phyloP scores from a whole-genome alignment of 352 stramenopile species.

The Phytopythium mirpurense region DNA sequence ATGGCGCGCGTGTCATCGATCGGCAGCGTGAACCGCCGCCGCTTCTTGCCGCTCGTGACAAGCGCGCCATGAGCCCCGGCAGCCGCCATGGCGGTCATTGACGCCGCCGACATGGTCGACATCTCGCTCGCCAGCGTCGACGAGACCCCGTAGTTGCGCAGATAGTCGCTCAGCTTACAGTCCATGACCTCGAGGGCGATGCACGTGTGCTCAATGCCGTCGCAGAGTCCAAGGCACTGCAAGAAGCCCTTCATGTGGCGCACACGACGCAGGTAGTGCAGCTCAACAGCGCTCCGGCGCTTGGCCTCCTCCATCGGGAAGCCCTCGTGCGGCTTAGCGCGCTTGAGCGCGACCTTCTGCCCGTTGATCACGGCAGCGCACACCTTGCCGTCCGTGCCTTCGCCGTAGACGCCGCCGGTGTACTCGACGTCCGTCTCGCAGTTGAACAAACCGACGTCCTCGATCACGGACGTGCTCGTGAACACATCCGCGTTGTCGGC shows the following conservation, averaged over 20 bases:
- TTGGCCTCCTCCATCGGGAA: constrained; percentile 78
- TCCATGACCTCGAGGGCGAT: constrained; percentile 87
- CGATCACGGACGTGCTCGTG: constrained; percentile 77
- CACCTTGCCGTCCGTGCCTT: constrained; percentile 83
- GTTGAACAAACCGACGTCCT: constrained; percentile 83
- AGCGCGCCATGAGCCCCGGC: background rate
- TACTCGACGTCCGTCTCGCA: constrained; percentile 78
- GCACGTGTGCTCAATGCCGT: constrained; percentile 81
- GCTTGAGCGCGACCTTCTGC: constrained; percentile 81
- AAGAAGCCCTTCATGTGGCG: constrained; percentile 73
- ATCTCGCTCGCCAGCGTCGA: constrained; percentile 1
- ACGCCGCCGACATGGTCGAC: constrained; percentile 20
- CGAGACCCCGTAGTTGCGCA: constrained; percentile 51
- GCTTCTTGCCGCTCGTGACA: constrained; percentile 8
- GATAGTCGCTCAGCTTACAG: constrained; percentile 84
- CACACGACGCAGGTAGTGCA: constrained; percentile 77
- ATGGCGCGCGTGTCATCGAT: constrained; percentile 47
- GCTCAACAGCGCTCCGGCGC: constrained; percentile 62
- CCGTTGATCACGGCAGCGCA: constrained; percentile 66
- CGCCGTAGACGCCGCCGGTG: constrained; percentile 73
- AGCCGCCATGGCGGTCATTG: constrained; percentile 2
- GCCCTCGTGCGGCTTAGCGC: constrained; percentile 71
- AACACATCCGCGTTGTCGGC: constrained; percentile 21
- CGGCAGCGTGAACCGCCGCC: constrained; percentile 53
- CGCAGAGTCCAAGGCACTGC: constrained; percentile 76